phyloP scores from a whole-genome alignment of 2,329 filamentous ascomycete genomes.

The Microsporum canis region DNA sequence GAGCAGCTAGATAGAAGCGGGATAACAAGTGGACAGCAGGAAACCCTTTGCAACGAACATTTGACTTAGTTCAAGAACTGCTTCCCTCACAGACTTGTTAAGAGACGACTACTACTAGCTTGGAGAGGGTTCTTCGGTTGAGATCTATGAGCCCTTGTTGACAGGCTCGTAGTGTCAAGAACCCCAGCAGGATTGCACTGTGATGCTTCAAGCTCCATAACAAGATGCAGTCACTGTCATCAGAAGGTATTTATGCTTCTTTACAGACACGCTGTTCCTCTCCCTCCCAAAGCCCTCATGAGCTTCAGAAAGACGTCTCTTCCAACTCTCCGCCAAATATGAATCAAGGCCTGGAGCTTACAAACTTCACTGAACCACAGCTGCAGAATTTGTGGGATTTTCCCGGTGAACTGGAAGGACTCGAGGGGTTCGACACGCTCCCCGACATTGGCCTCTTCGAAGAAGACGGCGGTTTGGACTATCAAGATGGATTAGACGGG shows the following conservation, averaged over 20 bases:
- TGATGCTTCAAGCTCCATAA: background rate
- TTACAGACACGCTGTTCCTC: constrained; percentile 9
- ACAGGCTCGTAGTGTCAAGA: background rate
- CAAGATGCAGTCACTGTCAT: constrained; percentile 8
- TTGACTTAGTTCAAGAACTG: background rate
- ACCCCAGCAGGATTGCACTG: background rate
- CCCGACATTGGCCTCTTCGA: background rate
- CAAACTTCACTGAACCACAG: constrained; percentile 31
- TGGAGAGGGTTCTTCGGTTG: background rate
- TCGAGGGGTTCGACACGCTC: background rate
- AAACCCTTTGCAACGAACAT: too few species aligned
- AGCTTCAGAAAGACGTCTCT: constrained; percentile 8
- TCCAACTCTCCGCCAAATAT: constrained; percentile 19
- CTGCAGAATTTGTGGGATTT: constrained; percentile 14
- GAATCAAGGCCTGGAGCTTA: constrained; percentile 32
- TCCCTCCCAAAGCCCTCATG: constrained; percentile 4
- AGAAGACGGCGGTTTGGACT: background rate
- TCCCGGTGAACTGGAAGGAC: background rate
- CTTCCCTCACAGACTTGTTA: background rate
- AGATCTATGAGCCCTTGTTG: background rate
- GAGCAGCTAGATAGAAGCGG: background rate
- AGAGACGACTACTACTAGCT: background rate
- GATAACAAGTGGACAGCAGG: background rate
- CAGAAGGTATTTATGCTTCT: constrained; percentile 33
- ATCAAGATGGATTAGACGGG: background rate